Base-by-base conservation (phyloP, 2,329 filamentous ascomycete genomes). In the Beauveria bassiana region DNA sequence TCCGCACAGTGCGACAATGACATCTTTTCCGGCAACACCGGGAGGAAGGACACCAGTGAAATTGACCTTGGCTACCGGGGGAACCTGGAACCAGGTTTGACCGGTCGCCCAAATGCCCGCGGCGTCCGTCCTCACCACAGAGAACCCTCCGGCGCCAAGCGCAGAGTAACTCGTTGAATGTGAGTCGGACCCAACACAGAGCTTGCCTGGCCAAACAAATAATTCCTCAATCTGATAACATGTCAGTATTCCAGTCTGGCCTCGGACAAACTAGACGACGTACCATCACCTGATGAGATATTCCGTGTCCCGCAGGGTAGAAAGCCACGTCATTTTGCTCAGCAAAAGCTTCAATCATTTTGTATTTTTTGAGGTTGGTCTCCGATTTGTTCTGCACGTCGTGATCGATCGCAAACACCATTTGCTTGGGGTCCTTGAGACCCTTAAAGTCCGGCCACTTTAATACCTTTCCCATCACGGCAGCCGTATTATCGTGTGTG, bases 21-120 rank as follows among this genome's bases (percentile, higher is more conserved):
- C 89, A 72, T 98, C 95, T 74, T 99, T 98, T 34, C 92, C 93
- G 0, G 89, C 91, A 1, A 96, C 92, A 12, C 93, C 93, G 1
- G 78, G 77, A 0, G 91, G 93, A 7, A 96, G 77, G 0, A 84
- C 74, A 7, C 92, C 93, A 0, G 82, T 90, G 12, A 98, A 80
- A 0, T 84, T 93, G 26, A 97, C 84, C 74, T 89, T 88, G 1
- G 89, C 90, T 31, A 96, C 84, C 0, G 91, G 91, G 0, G 93
- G 93, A 26, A 95, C 83, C 75, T 96, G 90, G 86, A 86, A 96
- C 92, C 92, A 97, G 0, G 22, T 45, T 66, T 81, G 79, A 4
- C 86, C 86, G 0, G 91, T 96, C 0, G 89, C 88, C 89, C 88
- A 96, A 45, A 97, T 91, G 66, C 83, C 85, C 0, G 91, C 91